These are phyloP conservation scores for Plasmopara halstedii DNA, from an alignment of 352 stramenopile genomes.

Conservation along the genomic window DNA sequence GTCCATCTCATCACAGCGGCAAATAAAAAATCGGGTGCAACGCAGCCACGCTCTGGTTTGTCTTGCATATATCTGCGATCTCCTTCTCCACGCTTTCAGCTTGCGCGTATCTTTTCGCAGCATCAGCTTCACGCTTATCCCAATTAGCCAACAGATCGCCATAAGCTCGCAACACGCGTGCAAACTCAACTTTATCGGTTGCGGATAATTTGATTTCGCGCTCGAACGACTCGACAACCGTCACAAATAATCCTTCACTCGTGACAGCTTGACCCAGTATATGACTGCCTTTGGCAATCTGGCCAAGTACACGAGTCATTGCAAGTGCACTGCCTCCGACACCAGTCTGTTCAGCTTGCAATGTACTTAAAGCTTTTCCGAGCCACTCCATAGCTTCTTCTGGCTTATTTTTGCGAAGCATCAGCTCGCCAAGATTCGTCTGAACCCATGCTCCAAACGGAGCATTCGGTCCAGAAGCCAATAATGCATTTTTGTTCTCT, in stretches of 20 bases:
- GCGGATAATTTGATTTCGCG: conserved; percentile 43
- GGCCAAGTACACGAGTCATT: conserved; percentile 53
- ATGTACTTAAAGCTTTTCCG: conserved; percentile 51
- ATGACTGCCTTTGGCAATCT: conserved; percentile 64
- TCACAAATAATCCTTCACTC: conserved; percentile 62
- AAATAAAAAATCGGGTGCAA: conserved; percentile 51
- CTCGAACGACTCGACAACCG: conserved; percentile 59
- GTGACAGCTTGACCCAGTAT: conserved; percentile 56
- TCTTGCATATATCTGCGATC: conserved; percentile 21
- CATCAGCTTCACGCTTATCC: conserved; percentile 45
- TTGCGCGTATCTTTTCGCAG: conserved; percentile 33
- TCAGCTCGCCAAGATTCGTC: conserved; percentile 60
- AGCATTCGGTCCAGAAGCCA: conserved; percentile 39
- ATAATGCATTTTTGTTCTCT: conserved; percentile 35
- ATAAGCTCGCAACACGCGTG: conserved; percentile 50
- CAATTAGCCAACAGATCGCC: conserved; percentile 42
- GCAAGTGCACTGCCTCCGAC: conserved; percentile 43
- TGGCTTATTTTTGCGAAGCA: conserved; percentile 47
- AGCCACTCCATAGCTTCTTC: conserved; percentile 66
- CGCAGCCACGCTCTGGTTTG: conserved; percentile 19
- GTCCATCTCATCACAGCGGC: conserved; percentile 23
- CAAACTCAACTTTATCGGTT: conserved; percentile 60
- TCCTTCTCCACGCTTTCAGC: conserved; percentile 32
- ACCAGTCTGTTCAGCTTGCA: conserved; percentile 41
- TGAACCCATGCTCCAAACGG: conserved; percentile 61